Evolutionary conservation across 176 grass and related monocot genomes (phyloP), one percentile per base, ranked within the genome.

Genomic region (Zoysia japonica): DNA sequence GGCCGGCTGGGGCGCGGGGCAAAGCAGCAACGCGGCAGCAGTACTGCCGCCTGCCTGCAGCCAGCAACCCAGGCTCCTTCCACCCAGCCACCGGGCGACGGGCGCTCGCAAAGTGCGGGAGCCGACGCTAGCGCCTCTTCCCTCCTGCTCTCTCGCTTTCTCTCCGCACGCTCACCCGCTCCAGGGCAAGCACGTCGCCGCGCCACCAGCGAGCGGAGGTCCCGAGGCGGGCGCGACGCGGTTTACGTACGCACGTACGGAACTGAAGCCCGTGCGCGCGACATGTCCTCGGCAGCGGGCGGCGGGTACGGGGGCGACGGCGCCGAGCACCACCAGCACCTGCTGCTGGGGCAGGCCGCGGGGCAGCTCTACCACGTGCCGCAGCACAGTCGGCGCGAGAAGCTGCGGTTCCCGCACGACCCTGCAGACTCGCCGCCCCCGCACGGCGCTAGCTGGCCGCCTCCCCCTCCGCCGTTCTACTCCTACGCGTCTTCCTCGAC

Each of bases 301-400:
- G 83, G 86, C 28, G 81, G 87, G 12, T 99, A 93, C 81, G 76
- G 72, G 0, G 88, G 76, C 49, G 71, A 67, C 45, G 81, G 13
- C 4, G 83, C 61, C 5, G 72, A 87, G 1, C 86, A 85, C 13
- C 85, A 97, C 14, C 85, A 78, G 7, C 69, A 81, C 42, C 65
- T 88, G 41, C 71, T 87, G 65, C 82, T 87, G 9, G 92, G 89
- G 17, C 89, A 92, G 46, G 85, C 75, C 15, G 83, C 81, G 12
- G 88, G 55, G 19, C 89, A 93, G 86, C 87, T 93, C 74, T 99
- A 95, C 85, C 92, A 99, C 85, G 90, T 99, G 62, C 90, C 96
- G 47, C 90, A 95, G 78, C 92, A 93, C 77, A 95, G 96, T 71
- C 84, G 96, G 8, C 85, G 96, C 19, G 96, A 95, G 90, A 95